Percentiles rank a stretch among this genome's conserved stretches.
Conservation (phyloP, 257 asterid species). For the Striga asiatica region DNA sequence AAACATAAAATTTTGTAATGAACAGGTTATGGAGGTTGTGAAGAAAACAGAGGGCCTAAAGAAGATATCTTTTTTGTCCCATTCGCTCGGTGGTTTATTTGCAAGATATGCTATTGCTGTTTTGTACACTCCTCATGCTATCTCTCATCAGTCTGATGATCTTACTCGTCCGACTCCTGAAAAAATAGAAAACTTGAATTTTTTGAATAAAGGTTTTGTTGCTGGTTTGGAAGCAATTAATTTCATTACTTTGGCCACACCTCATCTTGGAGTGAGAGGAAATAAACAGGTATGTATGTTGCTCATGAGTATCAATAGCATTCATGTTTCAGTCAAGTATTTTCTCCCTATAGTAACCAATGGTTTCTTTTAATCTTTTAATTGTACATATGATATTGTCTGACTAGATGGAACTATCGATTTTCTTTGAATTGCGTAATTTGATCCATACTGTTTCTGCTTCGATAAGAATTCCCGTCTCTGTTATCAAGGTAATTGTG, state of each 20-base stretch:
- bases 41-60: conserved; percentile 44
- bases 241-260: conserved; percentile 89
- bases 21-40: conserved; percentile 65
- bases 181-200: conserved; percentile 18
- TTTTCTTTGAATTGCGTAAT: too few species aligned
- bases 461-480: too few species aligned
- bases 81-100: conserved; percentile 93
- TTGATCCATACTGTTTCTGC: too few species aligned
- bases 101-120: conserved; percentile 77
- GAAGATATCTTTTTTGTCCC: conserved; percentile 85
- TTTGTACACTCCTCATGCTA: conserved; percentile 35
- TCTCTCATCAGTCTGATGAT: conserved; percentile 21
- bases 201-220: conserved; percentile 48
- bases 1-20: not conserved
- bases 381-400: not conserved
- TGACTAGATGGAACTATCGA: too few species aligned
- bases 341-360: not conserved
- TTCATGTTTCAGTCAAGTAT: not conserved
- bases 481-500: too few species aligned
- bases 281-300: conserved; percentile 56
- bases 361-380: not conserved
- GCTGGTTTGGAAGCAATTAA: conserved; percentile 88
- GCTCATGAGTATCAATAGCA: not conserved
- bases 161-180: conserved; percentile 18
- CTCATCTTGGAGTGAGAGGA: conserved; percentile 98